Conservation (phyloP, 305 asterid species). For the Ajuga reptans region DNA sequence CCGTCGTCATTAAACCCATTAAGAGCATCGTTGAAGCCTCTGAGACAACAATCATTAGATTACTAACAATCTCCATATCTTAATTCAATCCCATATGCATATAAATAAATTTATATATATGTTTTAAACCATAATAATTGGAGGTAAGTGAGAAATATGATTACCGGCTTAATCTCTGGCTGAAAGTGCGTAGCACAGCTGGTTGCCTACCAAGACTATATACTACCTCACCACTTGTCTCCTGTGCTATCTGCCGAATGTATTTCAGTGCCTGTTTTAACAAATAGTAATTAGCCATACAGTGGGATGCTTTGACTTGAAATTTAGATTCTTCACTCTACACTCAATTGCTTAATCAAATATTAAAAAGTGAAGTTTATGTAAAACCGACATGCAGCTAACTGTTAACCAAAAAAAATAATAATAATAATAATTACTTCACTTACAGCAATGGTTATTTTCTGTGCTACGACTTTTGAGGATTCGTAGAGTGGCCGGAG, state of each 20-base stretch:
- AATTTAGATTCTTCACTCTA: neutral
- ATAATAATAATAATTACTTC: slow-evolving; percentile 28
- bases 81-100: neutral
- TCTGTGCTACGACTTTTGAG: slow-evolving; percentile 73
- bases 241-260: slow-evolving; percentile 83
- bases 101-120: too few species aligned
- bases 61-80: neutral
- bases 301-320: neutral
- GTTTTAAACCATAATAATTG: neutral
- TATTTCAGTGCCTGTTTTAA: slow-evolving; percentile 55
- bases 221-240: slow-evolving; percentile 72
- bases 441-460: slow-evolving; percentile 81
- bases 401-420: too few species aligned
- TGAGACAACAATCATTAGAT: slow-evolving; percentile 25
- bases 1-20: slow-evolving; percentile 82
- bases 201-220: slow-evolving; percentile 90
- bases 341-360: neutral
- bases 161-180: slow-evolving; percentile 87
- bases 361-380: too few species aligned
- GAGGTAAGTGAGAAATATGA: neutral
- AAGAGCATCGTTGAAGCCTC: slow-evolving; percentile 87
- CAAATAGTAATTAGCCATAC: neutral
- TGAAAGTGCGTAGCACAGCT: slow-evolving; percentile 78
- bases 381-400: neutral
- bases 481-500: slow-evolving; percentile 88